Conservation (phyloP, 2,329 filamentous ascomycete genomes). For the Botryotinia globosa region DNA sequence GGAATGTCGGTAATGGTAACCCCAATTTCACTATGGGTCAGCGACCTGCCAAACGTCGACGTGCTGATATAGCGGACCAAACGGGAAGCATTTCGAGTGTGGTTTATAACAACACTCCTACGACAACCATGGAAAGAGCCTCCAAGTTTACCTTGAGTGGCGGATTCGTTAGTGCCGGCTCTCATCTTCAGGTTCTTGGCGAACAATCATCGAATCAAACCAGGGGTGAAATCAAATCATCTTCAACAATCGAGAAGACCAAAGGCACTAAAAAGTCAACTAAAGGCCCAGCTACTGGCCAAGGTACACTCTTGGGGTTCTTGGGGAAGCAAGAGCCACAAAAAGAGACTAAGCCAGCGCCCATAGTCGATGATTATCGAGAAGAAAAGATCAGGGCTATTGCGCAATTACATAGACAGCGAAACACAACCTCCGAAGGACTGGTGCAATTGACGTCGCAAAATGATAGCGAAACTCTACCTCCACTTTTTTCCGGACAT, state of each 20-base stretch:
- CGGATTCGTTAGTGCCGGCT: slow-evolving; percentile 36
- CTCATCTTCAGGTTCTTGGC: slow-evolving; percentile 36
- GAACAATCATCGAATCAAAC: slow-evolving; percentile 32
- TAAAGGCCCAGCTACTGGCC: slow-evolving; percentile 25
- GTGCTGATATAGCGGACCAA: slow-evolving; percentile 25
- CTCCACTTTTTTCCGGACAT: slow-evolving; percentile 26
- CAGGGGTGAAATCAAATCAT: slow-evolving; percentile 26
- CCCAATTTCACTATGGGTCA: slow-evolving; percentile 30
- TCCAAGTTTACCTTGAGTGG: slow-evolving; percentile 60
- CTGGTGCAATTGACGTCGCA: not conserved
- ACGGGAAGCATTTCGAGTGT: slow-evolving; percentile 24
- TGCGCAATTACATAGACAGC: slow-evolving; percentile 13
- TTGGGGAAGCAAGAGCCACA: slow-evolving; percentile 28
- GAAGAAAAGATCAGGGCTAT: not conserved
- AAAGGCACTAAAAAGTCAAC: slow-evolving; percentile 22
- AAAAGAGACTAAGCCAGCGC: not conserved
- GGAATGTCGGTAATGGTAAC: slow-evolving; percentile 38
- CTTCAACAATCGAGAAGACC: not conserved
- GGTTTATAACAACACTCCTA: slow-evolving; percentile 42
- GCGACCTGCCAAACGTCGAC: slow-evolving; percentile 34
- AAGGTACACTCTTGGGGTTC: slow-evolving; percentile 33
- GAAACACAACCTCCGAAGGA: not conserved
- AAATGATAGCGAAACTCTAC: not conserved
- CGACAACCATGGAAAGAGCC: slow-evolving; percentile 61
- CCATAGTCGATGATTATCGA: not conserved